Evolutionary conservation across 2,329 filamentous ascomycete genomes (phyloP).

Genomic region (Blastomyces silverae): DNA sequence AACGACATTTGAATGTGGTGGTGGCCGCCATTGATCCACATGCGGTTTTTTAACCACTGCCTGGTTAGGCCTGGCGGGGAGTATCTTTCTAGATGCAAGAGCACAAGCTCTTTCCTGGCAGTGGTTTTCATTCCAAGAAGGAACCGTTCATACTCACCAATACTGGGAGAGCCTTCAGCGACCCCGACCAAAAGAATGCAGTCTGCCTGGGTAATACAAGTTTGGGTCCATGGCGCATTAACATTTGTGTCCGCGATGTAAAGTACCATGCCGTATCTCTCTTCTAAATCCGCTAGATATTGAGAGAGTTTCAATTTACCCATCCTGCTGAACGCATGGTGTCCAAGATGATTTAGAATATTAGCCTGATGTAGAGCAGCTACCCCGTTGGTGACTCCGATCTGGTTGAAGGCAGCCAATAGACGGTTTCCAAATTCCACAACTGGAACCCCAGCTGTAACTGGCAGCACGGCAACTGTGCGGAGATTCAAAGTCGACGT

Average conservation of each 20-base stretch:
- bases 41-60: conserved; percentile 81
- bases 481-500: conserved; percentile 87
- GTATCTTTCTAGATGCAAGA: conserved; percentile 84
- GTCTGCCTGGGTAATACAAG: conserved; percentile 93
- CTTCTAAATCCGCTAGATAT: conserved; percentile 91
- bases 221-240: conserved; percentile 96
- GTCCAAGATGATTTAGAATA: conserved; percentile 88
- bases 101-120: conserved; percentile 81
- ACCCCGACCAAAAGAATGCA: conserved; percentile 89
- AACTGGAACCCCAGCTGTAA: conserved; percentile 85
- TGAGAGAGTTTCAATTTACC: conserved; percentile 93
- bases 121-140: conserved; percentile 96
- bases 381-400: conserved; percentile 81
- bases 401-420: conserved; percentile 79
- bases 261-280: conserved; percentile 91
- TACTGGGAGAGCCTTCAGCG: conserved; percentile 79
- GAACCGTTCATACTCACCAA: conserved; percentile 95
- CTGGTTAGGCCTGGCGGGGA: conserved; percentile 77
- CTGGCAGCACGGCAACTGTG: conserved; percentile 85
- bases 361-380: conserved; percentile 89
- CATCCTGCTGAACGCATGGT: conserved; percentile 95
- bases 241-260: conserved; percentile 97
- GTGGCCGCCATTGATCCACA: conserved; percentile 98
- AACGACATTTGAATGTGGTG: conserved; percentile 97
- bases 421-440: conserved; percentile 89